Percentiles rank a stretch among this genome's conserved stretches.
Evolutionary conservation across 805 yeast genomes (phyloP).

Genomic region (Scheffersomyces stipitis): DNA sequence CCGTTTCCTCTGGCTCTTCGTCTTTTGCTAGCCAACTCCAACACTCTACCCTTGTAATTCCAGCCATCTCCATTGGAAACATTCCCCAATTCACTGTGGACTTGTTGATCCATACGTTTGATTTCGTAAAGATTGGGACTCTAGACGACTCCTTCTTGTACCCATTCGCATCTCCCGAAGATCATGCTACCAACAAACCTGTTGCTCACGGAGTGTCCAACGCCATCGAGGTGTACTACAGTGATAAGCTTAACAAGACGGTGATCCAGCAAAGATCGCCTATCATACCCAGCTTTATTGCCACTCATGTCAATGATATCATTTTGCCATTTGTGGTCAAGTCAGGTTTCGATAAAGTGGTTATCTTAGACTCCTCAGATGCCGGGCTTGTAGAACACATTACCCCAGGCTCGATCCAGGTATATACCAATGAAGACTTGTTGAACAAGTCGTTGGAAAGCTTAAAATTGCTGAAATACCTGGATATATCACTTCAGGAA

Average conservation of each 20-base stretch:
- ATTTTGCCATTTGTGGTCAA: slow-evolving; percentile 48
- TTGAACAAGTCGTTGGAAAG: slow-evolving; percentile 30
- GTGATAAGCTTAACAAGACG: slow-evolving; percentile 41
- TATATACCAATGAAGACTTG: slow-evolving; percentile 30
- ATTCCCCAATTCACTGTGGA: slow-evolving; percentile 84
- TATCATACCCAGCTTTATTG: slow-evolving; percentile 61
- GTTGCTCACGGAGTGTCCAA: slow-evolving; percentile 46
- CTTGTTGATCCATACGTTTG: slow-evolving; percentile 63
- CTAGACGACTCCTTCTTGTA: slow-evolving; percentile 63
- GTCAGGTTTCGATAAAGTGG: slow-evolving; percentile 42
- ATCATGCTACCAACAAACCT: slow-evolving; percentile 24
- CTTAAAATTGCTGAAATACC: slow-evolving; percentile 19
- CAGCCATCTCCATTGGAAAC: slow-evolving; percentile 84
- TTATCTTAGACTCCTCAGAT: slow-evolving; percentile 72
- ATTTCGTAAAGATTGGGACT: slow-evolving; percentile 50
- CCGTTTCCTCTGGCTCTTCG: too few relatives aligned
- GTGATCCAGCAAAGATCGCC: slow-evolving; percentile 86
- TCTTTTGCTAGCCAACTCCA: slow-evolving; percentile 5
- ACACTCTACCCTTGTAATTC: slow-evolving; percentile 57
- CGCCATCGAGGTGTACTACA: slow-evolving; percentile 64
- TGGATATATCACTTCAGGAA: neutral
- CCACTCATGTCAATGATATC: slow-evolving; percentile 51
- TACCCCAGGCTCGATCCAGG: slow-evolving; percentile 21
- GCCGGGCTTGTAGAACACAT: slow-evolving; percentile 47
- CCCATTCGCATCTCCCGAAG: slow-evolving; percentile 84